phyloP scores from a whole-genome alignment of 2,329 filamentous ascomycete genomes.

The Monilinia vaccinii-corymbosi region DNA sequence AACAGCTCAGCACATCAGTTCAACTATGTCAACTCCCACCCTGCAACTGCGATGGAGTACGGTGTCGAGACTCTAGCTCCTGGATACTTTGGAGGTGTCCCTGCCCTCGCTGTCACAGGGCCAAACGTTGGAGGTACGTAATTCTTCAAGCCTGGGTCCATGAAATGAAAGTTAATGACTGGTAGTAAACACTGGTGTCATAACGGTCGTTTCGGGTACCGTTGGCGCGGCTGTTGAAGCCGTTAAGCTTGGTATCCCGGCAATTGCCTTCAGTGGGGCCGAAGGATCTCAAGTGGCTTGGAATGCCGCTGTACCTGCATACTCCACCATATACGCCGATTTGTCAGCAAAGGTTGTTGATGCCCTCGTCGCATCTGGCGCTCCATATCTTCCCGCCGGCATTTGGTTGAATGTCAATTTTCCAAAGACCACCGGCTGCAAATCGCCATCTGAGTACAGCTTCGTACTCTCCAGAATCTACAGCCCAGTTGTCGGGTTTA shows the following conservation, averaged over 20 bases:
- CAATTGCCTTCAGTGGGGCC: slow-evolving; percentile 2
- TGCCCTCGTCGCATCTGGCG: not conserved
- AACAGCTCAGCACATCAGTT: slow-evolving; percentile 1
- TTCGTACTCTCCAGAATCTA: slow-evolving; percentile 1
- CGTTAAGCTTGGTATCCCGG: not conserved
- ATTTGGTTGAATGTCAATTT: not conserved
- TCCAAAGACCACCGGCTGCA: not conserved
- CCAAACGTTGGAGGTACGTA: slow-evolving; percentile 3
- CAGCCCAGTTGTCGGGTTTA: not conserved
- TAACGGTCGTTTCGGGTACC: not conserved
- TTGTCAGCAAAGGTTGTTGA: not conserved
- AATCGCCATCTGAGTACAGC: not conserved
- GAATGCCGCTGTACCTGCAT: not conserved
- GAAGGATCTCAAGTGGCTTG: not conserved
- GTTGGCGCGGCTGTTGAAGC: slow-evolving; percentile 3
- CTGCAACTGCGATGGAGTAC: not conserved
- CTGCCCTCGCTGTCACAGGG: not conserved
- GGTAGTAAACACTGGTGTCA: slow-evolving; percentile 2
- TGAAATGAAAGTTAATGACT: not conserved
- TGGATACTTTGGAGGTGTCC: not conserved
- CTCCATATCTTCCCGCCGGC: not conserved
- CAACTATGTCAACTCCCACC: slow-evolving; percentile 3
- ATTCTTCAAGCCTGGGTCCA: not conserved
- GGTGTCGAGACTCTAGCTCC: not conserved
- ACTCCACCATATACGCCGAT: slow-evolving; percentile 1